Percentiles rank a stretch among this genome's conserved stretches.
Evolutionary conservation across 257 asterid genomes (phyloP).

Genomic region (Solanum virginianum): DNA sequence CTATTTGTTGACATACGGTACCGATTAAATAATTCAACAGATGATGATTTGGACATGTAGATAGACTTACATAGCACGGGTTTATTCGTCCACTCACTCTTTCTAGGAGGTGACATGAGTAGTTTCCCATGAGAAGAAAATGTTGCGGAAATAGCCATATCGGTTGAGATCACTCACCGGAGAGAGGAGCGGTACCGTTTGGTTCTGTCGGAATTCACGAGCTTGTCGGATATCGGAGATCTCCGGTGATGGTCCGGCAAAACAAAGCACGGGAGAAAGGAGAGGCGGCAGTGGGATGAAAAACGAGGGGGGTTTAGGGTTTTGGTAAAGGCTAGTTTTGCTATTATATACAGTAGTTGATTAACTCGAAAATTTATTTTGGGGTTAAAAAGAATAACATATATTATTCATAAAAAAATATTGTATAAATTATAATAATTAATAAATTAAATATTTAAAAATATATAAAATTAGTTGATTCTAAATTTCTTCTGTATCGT

Average conservation of each 20-base stretch:
- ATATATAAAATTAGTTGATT: too few species aligned
- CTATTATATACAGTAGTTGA: too few species aligned
- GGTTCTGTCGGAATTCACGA: neutral
- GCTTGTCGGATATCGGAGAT: neutral
- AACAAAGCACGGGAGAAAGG: neutral
- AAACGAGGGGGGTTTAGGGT: neutral
- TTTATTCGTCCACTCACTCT: neutral
- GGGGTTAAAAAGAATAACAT: too few species aligned
- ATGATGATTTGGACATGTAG: neutral
- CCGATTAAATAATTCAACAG: neutral
- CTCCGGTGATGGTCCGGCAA: too few species aligned
- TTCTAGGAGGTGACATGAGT: neutral
- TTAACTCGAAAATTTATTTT: too few species aligned
- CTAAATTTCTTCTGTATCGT: too few species aligned
- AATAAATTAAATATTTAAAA: too few species aligned
- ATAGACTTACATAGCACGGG: neutral
- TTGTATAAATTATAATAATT: too few species aligned
- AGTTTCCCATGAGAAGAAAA: neutral
- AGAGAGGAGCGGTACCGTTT: neutral
- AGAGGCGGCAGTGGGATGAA: neutral
- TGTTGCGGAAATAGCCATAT: neutral
- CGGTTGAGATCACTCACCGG: neutral
- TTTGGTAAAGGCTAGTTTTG: neutral
- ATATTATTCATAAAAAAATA: too few species aligned
- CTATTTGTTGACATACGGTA: constrained; percentile 4